Base-by-base conservation (phyloP, 208 protist genomes). In the Acanthamoeba healyi region DNA sequence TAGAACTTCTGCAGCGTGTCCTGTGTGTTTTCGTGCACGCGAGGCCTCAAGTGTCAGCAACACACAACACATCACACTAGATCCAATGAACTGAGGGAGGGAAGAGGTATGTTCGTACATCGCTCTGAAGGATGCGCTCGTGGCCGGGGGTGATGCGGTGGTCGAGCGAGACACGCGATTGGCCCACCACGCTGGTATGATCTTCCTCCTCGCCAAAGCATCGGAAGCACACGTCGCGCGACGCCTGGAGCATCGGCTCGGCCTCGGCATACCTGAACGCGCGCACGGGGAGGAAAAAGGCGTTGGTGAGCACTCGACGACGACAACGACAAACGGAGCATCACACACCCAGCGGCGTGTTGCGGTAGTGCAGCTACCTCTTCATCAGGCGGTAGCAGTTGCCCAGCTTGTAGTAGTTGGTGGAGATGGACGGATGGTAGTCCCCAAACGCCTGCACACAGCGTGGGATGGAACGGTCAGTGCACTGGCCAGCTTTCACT, bases 1-100 rank as follows among this genome's bases (percentile, higher is more conserved):
- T 89, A 89, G 36, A 89, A 89, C 42, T 89, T 89, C 63, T 89
- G 81, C 44, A 89, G 49, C 44, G 81, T 82, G 38, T 89, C 49
- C 46, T 44, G 32, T 72, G 63, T 36, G 10, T 74, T 74, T 3
- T 74, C 10, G 36, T 34, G 12, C 10, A 42, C 65, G 22, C 34
- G 15, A 74, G 24, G 26, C 29, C 14, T 3, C 29, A 74, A n/a
- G n/a, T n/a, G n/a, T n/a, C n/a, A n/a, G n/a, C 65, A 1, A 34
- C 36, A 65, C 58, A 65, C 58, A 65, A 2, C 5, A 65, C 70
- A 40, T 34, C 34, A 5, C 22, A 29, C 34, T 1, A 51, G 3
- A 81, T 15, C 34, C 2, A 42, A 36, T 6, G 29, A 12, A 49
- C 40, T 19, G 70, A 81, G 7, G 70, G 40, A 29, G 34, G 22